phyloP scores from a whole-genome alignment of 1,284 basidiomycete species.

The Peniophora sp. region DNA sequence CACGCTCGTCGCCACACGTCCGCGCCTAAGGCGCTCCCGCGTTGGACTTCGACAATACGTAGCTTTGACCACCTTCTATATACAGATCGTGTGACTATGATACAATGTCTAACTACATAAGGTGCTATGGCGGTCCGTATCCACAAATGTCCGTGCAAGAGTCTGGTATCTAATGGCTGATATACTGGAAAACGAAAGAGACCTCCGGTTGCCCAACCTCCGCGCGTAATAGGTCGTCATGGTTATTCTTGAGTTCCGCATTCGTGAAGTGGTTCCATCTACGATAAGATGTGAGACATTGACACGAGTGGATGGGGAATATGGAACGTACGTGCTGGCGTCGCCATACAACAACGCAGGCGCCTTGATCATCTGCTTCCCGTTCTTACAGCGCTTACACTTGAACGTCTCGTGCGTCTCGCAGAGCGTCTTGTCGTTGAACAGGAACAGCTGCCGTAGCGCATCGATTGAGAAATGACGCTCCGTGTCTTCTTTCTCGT shows the following conservation, averaged over 20 bases:
- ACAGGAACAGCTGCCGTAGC: slow-evolving; percentile 86
- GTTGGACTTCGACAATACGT: too few species aligned
- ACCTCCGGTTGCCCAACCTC: slow-evolving; percentile 83
- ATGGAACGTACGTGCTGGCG: slow-evolving; percentile 85
- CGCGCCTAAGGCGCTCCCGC: too few species aligned
- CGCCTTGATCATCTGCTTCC: slow-evolving; percentile 78
- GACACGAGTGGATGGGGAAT: too few species aligned
- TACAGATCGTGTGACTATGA: too few species aligned
- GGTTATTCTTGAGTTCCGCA: slow-evolving; percentile 79
- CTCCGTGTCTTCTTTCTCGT: slow-evolving; percentile 94
- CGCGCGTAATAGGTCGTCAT: slow-evolving; percentile 91
- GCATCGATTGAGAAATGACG: slow-evolving; percentile 92
- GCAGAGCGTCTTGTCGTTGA: slow-evolving; percentile 82
- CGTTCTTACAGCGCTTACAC: slow-evolving; percentile 90
- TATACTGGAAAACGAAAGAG: slow-evolving; percentile 89
- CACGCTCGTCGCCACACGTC: too few species aligned
- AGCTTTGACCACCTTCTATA: too few species aligned
- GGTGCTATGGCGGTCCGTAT: too few species aligned
- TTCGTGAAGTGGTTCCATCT: slow-evolving; percentile 99
- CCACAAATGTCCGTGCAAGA: too few species aligned
- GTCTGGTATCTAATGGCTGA: slow-evolving; percentile 49
- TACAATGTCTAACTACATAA: too few species aligned
- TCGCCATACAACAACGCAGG: slow-evolving; percentile 92
- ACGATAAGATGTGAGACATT: slow-evolving; percentile 3
- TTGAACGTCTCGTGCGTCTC: slow-evolving; percentile 99